Evolutionary conservation across 495 filamentous ascomycete species (phyloP), one percentile per base, ranked within the genome.

Genomic region (Hypoxylon fragiforme): DNA sequence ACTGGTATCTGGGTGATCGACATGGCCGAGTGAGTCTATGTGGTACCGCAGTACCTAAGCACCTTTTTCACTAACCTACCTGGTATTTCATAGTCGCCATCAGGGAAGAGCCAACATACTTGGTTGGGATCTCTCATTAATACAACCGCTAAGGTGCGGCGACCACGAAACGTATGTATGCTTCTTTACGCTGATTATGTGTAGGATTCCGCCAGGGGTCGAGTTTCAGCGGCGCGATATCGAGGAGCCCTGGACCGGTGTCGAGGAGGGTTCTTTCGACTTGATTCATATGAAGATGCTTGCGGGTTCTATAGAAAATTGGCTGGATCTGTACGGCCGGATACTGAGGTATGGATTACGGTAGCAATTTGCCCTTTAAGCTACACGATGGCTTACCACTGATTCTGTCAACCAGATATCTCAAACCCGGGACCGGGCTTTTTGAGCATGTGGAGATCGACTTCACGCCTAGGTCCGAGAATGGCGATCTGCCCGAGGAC

Each of bases 361-460:
- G 32, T 44, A 24, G 20, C 16, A 31, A 34, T 41, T 39, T 40
- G 44, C n/a, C 34, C 42, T 13, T 35, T 24, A 14, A 12, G 22
- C 15, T 24, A 39, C 37, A 38, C 47, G 12, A 46, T 43, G 3
- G 32, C 37, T 42, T 37, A 56, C 41, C n/a, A 26, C 56, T 68
- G 31, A 68, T 40, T 7, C 11, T 31, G 41, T 26, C 19, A 42
- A 1, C 18, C 38, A 84, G 85, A 32, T 91, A 96, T 60, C 80
- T 96, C n/a, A 86, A 81, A 53, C 90, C 92, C 7, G 84, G 87
- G 3, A 73, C 68, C 48, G 91, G 89, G 8, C 85, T 81, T 70
- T 75, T 96, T 38, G 92, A 97, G 70, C 91, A 96, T 46, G 83
- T 96, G n/a, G 92, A 97, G 65, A 88, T 97, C 24, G 91, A 97